Conservation (phyloP, 352 stramenopile genomes). For the Albugo laibachii region DNA sequence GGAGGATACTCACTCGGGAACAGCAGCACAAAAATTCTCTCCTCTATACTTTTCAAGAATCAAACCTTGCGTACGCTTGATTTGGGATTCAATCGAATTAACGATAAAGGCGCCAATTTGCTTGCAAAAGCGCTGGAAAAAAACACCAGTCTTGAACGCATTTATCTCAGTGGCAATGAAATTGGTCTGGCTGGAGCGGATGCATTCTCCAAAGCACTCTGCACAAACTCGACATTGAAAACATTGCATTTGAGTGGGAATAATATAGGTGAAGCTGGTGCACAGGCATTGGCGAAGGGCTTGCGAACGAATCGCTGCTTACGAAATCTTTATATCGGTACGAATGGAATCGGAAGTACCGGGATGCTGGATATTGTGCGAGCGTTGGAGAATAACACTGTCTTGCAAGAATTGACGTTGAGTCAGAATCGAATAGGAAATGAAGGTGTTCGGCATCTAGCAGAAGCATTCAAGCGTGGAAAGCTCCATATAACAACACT, state of each 20-base stretch:
- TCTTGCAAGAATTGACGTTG: slow-evolving; percentile 47
- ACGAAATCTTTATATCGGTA: slow-evolving; percentile 50
- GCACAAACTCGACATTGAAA: slow-evolving; percentile 28
- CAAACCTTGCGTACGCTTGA: slow-evolving; percentile 36
- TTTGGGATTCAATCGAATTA: slow-evolving; percentile 65
- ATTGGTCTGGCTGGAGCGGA: slow-evolving; percentile 33
- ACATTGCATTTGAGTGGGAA: slow-evolving; percentile 65
- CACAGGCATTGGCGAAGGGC: slow-evolving; percentile 22
- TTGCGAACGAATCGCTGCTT: slow-evolving; percentile 29
- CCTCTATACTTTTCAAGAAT: slow-evolving; percentile 21
- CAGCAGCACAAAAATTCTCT: slow-evolving; percentile 28
- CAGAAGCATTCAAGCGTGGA: slow-evolving; percentile 29
- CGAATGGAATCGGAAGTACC: slow-evolving; percentile 47
- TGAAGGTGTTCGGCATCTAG: slow-evolving; percentile 31
- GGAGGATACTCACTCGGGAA: slow-evolving; percentile 63
- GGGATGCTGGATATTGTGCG: slow-evolving; percentile 38
- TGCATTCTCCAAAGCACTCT: slow-evolving; percentile 26
- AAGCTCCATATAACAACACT: slow-evolving; percentile 35
- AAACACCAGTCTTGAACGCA: slow-evolving; percentile 38
- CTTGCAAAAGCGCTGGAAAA: slow-evolving; percentile 31
- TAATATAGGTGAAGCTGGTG: slow-evolving; percentile 62
- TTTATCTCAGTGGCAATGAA: slow-evolving; percentile 70
- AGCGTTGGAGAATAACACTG: slow-evolving; percentile 30
- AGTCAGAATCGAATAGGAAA: slow-evolving; percentile 59
- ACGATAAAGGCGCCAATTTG: slow-evolving; percentile 31